These are phyloP conservation scores for Rhodotorula paludigena DNA, from an alignment of 768 basidiomycete species.

Conservation along the genomic window DNA sequence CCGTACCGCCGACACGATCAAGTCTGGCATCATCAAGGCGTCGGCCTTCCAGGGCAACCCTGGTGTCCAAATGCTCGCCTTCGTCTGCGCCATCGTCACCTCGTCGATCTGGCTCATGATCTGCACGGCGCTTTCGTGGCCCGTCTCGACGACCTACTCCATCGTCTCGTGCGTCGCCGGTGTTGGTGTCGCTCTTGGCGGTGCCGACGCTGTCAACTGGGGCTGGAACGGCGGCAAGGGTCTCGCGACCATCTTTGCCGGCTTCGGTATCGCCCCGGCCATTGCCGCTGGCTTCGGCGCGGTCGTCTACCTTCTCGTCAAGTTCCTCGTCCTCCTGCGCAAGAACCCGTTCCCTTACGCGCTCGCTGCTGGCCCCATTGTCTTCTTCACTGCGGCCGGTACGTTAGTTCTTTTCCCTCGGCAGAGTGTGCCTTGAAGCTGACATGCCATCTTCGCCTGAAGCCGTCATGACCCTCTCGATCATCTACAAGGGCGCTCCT, in stretches of 20 bases:
- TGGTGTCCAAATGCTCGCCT: conserved; percentile 50
- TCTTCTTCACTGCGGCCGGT: conserved; percentile 42
- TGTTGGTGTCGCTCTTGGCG: conserved; percentile 50
- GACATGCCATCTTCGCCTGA: no score
- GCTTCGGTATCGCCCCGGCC: conserved; percentile 43
- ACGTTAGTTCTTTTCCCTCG: no score
- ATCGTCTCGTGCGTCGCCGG: conserved; percentile 51
- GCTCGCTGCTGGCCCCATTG: conserved; percentile 43
- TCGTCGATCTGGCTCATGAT: conserved; percentile 47
- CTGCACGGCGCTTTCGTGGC: conserved; percentile 47
- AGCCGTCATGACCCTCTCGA: conserved; percentile 50
- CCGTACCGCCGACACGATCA: conserved; percentile 48
- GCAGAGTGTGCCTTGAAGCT: no score
- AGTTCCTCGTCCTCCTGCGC: conserved; percentile 46
- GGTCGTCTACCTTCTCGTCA: conserved; percentile 46
- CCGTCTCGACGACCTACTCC: conserved; percentile 51
- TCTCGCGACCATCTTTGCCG: conserved; percentile 45
- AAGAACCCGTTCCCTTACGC: conserved; percentile 46
- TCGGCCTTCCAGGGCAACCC: conserved; percentile 48
- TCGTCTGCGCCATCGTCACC: conserved; percentile 48
- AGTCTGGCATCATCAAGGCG: conserved; percentile 49
- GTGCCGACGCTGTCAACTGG: conserved; percentile 49
- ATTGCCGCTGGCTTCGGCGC: conserved; percentile 49
- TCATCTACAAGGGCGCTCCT: conserved; percentile 48
- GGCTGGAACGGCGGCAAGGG: conserved; percentile 52